Evolutionary conservation across 1,284 basidiomycete species (phyloP).

Genomic region (Vanrija sp.): DNA sequence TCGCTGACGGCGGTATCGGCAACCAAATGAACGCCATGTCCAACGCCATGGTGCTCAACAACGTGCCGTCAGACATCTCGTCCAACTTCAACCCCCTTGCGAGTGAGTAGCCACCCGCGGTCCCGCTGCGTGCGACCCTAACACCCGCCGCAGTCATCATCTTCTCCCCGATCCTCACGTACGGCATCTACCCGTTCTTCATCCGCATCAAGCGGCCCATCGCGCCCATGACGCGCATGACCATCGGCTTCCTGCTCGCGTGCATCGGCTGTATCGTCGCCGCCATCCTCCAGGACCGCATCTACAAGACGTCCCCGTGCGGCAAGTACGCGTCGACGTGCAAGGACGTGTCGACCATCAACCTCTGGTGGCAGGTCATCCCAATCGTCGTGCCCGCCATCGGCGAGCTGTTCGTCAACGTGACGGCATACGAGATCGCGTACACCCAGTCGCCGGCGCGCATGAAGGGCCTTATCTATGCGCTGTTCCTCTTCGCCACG

Average conservation of each 20-base stretch:
- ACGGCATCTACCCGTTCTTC: constrained; percentile 49
- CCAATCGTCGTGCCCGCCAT: constrained; percentile 50
- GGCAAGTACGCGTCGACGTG: constrained; percentile 48
- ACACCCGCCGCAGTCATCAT: constrained; percentile 34
- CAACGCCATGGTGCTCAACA: constrained; percentile 48
- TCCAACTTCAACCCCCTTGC: constrained; percentile 52
- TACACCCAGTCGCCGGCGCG: constrained; percentile 49
- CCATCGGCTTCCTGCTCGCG: constrained; percentile 41
- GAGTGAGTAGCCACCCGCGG: constrained; percentile 4
- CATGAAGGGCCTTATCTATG: constrained; percentile 49
- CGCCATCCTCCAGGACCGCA: constrained; percentile 52
- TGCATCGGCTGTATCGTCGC: constrained; percentile 49
- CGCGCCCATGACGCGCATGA: constrained; percentile 36
- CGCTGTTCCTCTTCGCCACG: constrained; percentile 47
- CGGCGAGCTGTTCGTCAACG: constrained; percentile 53
- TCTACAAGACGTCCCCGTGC: constrained; percentile 51
- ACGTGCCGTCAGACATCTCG: constrained; percentile 47
- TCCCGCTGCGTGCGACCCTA: too few relatives aligned
- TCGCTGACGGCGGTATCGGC: constrained; percentile 50
- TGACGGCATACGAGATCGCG: constrained; percentile 52
- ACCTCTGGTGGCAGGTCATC: constrained; percentile 50
- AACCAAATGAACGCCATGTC: constrained; percentile 47
- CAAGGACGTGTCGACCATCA: constrained; percentile 16
- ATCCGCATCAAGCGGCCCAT: constrained; percentile 40
- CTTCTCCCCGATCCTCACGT: constrained; percentile 50